Conservation (phyloP, 1,284 basidiomycete species). For the Meripilus lineatus region DNA sequence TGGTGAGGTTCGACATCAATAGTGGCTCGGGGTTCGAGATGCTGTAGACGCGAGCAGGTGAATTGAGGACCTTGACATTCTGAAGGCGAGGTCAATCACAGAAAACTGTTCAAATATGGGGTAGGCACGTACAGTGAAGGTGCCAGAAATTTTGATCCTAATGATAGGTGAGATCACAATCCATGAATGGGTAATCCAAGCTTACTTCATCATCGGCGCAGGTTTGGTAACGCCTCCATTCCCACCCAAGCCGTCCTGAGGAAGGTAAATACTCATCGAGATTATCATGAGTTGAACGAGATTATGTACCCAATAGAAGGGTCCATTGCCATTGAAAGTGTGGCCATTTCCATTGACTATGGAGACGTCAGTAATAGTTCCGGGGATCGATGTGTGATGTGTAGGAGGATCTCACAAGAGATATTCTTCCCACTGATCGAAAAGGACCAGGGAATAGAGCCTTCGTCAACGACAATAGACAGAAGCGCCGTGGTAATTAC, state of each 20-base stretch:
- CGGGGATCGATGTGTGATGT: neutral
- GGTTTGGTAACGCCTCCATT: conserved; percentile 35
- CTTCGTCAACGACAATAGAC: too few species aligned
- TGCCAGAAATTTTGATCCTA: conserved; percentile 52
- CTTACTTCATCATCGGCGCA: conserved; percentile 33
- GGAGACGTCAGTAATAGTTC: neutral
- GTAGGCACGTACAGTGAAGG: conserved; percentile 32
- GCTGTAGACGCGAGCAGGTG: conserved; percentile 31
- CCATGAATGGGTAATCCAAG: conserved; percentile 4
- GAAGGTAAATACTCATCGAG: neutral
- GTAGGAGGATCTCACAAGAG: conserved; percentile 19
- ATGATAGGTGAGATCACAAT: too few species aligned
- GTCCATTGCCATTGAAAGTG: conserved; percentile 36
- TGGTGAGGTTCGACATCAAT: conserved; percentile 27
- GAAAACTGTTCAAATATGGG: neutral
- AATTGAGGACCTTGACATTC: conserved; percentile 35
- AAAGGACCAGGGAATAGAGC: neutral
- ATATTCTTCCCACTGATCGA: conserved; percentile 21
- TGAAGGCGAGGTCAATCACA: conserved; percentile 9
- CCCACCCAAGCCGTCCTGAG: conserved; percentile 33
- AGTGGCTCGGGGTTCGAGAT: conserved; percentile 29
- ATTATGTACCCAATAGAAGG: conserved; percentile 31
- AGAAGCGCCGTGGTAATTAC: conserved; percentile 15
- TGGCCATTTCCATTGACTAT: conserved; percentile 38
- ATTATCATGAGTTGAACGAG: too few species aligned